Percentiles rank a stretch among this genome's conserved stretches.
These are phyloP conservation scores for Thamnidium elegans DNA, from an alignment of 192 early-diverging fungal species.

Conservation along the genomic window DNA sequence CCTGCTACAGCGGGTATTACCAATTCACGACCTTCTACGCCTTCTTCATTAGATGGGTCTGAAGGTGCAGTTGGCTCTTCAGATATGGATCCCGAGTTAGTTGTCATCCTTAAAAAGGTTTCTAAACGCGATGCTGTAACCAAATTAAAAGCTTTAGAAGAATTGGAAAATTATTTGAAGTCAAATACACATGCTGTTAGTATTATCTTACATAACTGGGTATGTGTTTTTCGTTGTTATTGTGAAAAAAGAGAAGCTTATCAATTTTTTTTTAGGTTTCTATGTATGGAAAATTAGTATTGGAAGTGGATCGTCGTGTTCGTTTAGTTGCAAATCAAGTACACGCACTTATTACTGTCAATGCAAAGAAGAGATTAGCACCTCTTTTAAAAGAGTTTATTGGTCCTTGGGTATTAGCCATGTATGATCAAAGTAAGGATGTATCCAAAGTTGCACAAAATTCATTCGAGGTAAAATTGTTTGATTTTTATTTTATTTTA, in stretches of 20 bases:
- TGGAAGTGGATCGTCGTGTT: slow-evolving; percentile 85
- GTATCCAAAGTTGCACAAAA: slow-evolving; percentile 59
- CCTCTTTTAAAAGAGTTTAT: slow-evolving; percentile 78
- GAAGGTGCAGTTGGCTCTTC: slow-evolving; percentile 15
- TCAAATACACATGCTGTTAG: slow-evolving; percentile 25
- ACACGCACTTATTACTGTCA: slow-evolving; percentile 66
- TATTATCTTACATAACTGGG: slow-evolving; percentile 46
- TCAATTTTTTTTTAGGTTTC: slow-evolving; percentile 50
- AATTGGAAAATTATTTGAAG: slow-evolving; percentile 68
- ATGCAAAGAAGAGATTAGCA: slow-evolving; percentile 72
- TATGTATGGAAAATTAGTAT: slow-evolving; percentile 59
- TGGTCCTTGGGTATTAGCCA: slow-evolving; percentile 78
- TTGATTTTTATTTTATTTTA: neutral
- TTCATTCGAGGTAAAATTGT: slow-evolving; percentile 60
- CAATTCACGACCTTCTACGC: slow-evolving; percentile 32
- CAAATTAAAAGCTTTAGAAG: slow-evolving; percentile 82
- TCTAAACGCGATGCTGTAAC: slow-evolving; percentile 87
- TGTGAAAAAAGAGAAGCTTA: slow-evolving; percentile 10
- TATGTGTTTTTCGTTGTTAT: slow-evolving; percentile 47
- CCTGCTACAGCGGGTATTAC: slow-evolving; percentile 17
- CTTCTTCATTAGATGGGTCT: slow-evolving; percentile 27
- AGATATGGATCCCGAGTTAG: slow-evolving; percentile 52
- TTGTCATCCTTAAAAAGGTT: slow-evolving; percentile 80
- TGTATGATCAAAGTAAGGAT: slow-evolving; percentile 82
- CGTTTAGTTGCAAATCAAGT: slow-evolving; percentile 63